phyloP scores from a whole-genome alignment of 1,139 yeast species.

The Suhomyces terraborum region DNA sequence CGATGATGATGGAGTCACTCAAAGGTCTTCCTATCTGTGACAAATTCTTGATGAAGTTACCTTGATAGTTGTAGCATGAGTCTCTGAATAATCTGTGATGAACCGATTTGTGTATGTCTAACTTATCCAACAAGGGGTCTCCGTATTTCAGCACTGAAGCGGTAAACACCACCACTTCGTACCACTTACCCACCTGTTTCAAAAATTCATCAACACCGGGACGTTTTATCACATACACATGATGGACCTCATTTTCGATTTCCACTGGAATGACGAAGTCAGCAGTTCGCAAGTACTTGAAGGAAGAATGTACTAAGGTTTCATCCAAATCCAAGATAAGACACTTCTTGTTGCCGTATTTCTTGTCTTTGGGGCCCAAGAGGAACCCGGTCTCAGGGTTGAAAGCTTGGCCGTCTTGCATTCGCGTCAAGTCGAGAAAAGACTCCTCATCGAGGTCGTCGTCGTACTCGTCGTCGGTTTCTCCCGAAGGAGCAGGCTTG shows the following conservation, averaged over 20 bases:
- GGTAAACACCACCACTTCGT: slow-evolving; percentile 94
- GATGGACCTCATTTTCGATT: slow-evolving; percentile 88
- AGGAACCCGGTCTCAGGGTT: slow-evolving; percentile 63
- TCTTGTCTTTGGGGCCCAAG: slow-evolving; percentile 46
- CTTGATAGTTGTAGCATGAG: slow-evolving; percentile 63
- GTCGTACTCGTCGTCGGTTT: slow-evolving; percentile 22
- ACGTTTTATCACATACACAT: slow-evolving; percentile 92
- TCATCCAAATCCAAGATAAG: slow-evolving; percentile 91
- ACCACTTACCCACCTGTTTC: slow-evolving; percentile 77
- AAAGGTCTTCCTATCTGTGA: slow-evolving; percentile 94
- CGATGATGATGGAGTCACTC: slow-evolving; percentile 82
- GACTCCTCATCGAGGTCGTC: slow-evolving; percentile 30
- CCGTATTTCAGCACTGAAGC: slow-evolving; percentile 96
- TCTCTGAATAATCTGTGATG: slow-evolving; percentile 95
- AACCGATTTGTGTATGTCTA: slow-evolving; percentile 70
- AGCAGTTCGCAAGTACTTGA: slow-evolving; percentile 87
- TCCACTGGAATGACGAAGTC: slow-evolving; percentile 80
- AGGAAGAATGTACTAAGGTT: slow-evolving; percentile 93
- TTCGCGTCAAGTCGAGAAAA: slow-evolving; percentile 54
- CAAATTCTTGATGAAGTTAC: slow-evolving; percentile 90
- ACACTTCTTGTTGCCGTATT: slow-evolving; percentile 66
- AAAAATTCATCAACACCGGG: slow-evolving; percentile 98
- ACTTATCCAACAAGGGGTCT: slow-evolving; percentile 86
- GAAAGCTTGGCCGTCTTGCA: slow-evolving; percentile 71
- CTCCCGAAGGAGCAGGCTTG: slow-evolving; percentile 8